Evolutionary conservation across 2,329 filamentous ascomycete species (phyloP).

Genomic region (Tympanopsis confertula): DNA sequence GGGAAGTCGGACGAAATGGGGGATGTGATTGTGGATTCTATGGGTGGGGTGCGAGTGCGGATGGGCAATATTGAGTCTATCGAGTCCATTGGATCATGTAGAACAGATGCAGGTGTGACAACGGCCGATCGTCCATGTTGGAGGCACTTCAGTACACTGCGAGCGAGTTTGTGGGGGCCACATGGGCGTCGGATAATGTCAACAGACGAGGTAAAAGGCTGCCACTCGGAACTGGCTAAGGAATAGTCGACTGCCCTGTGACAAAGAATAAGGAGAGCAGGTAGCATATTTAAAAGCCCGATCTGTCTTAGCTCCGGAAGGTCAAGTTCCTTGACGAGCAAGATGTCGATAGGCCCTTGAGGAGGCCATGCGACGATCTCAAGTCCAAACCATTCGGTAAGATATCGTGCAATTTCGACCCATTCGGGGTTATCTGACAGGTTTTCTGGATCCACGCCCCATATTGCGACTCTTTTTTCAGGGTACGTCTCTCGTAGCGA

Average conservation of each 20-base stretch:
- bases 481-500: not conserved
- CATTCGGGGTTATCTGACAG: not conserved
- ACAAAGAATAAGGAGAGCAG: not conserved
- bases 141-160: not conserved
- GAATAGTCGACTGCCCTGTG: not conserved
- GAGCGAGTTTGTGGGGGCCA: constrained; percentile 1
- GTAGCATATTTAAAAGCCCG: not conserved
- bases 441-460: not conserved
- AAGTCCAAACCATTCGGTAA: not conserved
- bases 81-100: too few species aligned
- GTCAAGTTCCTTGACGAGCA: not conserved
- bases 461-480: not conserved
- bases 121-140: too few species aligned
- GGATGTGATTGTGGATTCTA: too few species aligned
- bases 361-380: not conserved
- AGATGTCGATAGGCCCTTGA: not conserved
- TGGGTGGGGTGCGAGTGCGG: too few species aligned
- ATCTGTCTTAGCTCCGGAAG: too few species aligned
- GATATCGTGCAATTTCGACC: not conserved
- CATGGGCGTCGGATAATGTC: not conserved
- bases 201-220: not conserved
- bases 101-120: too few species aligned
- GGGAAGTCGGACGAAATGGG: too few species aligned
- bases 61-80: too few species aligned
- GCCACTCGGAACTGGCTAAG: not conserved